Conservation (phyloP, 2,329 filamentous ascomycete species). For the Neonectria hederae region DNA sequence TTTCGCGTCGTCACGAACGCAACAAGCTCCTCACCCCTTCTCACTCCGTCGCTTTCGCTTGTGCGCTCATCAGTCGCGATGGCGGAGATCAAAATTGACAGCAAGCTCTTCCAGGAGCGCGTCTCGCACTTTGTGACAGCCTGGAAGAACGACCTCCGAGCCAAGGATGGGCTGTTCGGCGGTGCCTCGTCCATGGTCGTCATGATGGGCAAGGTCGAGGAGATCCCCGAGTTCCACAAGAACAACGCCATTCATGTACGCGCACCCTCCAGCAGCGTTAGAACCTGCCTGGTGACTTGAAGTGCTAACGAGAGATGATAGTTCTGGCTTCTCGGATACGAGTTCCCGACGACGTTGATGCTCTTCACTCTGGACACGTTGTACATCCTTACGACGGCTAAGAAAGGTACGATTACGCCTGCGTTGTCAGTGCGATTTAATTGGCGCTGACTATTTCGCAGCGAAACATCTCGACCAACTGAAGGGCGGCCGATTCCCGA, state of each 20-base stretch:
- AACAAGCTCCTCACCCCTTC: constrained; percentile 38
- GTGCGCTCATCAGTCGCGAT: constrained; percentile 57
- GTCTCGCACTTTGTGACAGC: constrained; percentile 85
- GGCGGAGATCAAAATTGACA: constrained; percentile 94
- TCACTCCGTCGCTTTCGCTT: constrained; percentile 41
- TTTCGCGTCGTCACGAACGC: constrained; percentile 50
- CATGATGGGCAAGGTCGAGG: constrained; percentile 94
- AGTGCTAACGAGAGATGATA: constrained; percentile 51
- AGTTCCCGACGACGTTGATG: constrained; percentile 96
- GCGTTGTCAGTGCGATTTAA: constrained; percentile 8
- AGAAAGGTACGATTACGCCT: constrained; percentile 77
- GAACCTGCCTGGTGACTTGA: constrained; percentile 5
- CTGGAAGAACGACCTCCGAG: constrained; percentile 97
- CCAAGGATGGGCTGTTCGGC: constrained; percentile 84
- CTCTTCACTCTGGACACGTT: constrained; percentile 88
- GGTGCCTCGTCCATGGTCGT: constrained; percentile 88
- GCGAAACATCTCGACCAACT: constrained; percentile 93
- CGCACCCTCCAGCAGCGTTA: constrained; percentile 10
- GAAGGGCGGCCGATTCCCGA: constrained; percentile 89
- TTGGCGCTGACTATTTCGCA: constrained; percentile 54
- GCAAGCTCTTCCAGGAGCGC: constrained; percentile 91
- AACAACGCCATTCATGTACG: constrained; percentile 95
- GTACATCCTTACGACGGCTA: constrained; percentile 93
- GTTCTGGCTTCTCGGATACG: constrained; percentile 99
- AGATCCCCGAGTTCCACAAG: constrained; percentile 88